Conservation (phyloP, 2,329 filamentous ascomycete species). For the Pseudocercospora cruenta region DNA sequence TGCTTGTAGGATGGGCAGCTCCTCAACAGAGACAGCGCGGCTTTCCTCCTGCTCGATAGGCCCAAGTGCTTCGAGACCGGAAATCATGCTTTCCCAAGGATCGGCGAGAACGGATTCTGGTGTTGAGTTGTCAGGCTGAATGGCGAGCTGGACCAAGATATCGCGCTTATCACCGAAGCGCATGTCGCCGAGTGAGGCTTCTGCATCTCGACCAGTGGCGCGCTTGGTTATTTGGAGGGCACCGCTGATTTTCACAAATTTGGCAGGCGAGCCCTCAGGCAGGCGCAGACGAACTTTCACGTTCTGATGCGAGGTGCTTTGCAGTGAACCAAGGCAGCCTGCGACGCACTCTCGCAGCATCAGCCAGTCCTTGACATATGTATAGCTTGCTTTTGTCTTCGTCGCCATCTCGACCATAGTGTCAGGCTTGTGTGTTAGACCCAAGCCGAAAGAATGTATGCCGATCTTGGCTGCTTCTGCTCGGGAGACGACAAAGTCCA, state of each 20-base stretch:
- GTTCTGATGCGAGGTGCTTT: conserved; percentile 96
- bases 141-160: conserved; percentile 90
- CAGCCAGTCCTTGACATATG: conserved; percentile 99
- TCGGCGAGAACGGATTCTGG: conserved; percentile 89
- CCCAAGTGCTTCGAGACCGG: conserved; percentile 88
- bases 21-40: conserved; percentile 82
- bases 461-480: conserved; percentile 98
- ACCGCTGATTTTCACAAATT: conserved; percentile 98
- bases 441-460: conserved; percentile 94
- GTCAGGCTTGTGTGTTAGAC: conserved; percentile 96
- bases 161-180: conserved; percentile 95
- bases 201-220: conserved; percentile 89
- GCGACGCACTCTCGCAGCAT: conserved; percentile 97
- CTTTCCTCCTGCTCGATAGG: conserved; percentile 84
- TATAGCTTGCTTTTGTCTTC: conserved; percentile 93
- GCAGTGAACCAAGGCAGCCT: conserved; percentile 86
- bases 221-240: conserved; percentile 95
- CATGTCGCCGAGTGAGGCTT: conserved; percentile 87
- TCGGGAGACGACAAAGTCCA: conserved; percentile 95
- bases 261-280: conserved; percentile 93
- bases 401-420: conserved; percentile 98
- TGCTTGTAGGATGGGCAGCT: conserved; percentile 91
- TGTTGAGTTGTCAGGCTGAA: conserved; percentile 79
- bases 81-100: conserved; percentile 96
- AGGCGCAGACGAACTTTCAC: conserved; percentile 92